phyloP scores from a whole-genome alignment of 2,329 filamentous ascomycete species.

The Cercospora beticola region DNA sequence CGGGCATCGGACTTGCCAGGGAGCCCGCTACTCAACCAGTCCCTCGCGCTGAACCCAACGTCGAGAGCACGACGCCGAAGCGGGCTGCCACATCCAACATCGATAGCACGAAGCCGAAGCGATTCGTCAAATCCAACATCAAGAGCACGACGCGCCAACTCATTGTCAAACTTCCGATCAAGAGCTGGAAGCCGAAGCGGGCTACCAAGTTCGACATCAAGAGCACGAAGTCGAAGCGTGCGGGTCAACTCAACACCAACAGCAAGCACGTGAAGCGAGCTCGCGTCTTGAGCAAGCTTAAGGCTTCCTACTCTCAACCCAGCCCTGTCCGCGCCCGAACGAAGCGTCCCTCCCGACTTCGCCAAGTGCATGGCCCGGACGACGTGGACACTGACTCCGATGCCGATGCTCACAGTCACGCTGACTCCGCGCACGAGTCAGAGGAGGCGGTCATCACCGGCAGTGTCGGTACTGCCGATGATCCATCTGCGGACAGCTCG shows the following conservation, averaged over 20 bases:
- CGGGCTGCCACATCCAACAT: neutral
- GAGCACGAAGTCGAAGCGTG: neutral
- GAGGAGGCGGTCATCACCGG: neutral
- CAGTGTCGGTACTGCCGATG: neutral
- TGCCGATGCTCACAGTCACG: neutral
- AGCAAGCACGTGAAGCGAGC: neutral
- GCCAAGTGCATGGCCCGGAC: neutral
- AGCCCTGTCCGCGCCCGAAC: neutral
- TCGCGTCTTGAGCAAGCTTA: neutral
- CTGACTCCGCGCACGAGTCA: neutral
- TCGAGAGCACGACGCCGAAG: neutral
- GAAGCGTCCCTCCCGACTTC: neutral
- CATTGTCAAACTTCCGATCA: neutral
- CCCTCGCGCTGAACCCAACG: neutral
- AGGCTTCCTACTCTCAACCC: neutral
- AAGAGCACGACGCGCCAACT: neutral
- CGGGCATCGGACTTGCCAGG: constrained; percentile 22
- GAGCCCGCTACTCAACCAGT: neutral
- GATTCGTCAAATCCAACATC: neutral
- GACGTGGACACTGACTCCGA: neutral
- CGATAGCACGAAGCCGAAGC: neutral
- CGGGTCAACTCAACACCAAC: neutral
- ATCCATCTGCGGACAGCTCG: neutral
- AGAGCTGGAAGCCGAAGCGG: neutral
- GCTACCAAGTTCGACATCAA: neutral